Conservation (phyloP, 2,329 filamentous ascomycete species). For the Clonostachys rhizophaga region DNA sequence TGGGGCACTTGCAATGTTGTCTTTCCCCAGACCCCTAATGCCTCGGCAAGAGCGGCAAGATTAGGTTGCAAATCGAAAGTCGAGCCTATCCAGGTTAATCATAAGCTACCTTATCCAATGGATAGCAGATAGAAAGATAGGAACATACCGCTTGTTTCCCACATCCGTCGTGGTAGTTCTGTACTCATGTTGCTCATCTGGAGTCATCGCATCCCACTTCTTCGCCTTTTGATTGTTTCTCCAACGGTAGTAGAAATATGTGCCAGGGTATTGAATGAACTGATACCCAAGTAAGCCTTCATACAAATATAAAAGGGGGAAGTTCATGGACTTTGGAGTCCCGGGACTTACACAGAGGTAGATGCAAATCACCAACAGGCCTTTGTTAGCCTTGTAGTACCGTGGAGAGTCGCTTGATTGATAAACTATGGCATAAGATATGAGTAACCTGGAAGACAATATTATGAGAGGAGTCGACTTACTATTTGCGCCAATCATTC, state of each 20-base stretch:
- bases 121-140: neutral
- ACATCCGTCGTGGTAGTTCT: conserved; percentile 33
- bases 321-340: neutral
- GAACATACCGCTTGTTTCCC: conserved; percentile 4
- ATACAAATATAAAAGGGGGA: neutral
- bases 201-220: conserved; percentile 29
- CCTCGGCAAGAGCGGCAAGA: no score
- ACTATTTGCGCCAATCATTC: conserved; percentile 31
- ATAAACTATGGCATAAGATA: conserved; percentile 16
- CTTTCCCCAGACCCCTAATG: no score
- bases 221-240: conserved; percentile 27
- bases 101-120: neutral
- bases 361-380: conserved; percentile 26
- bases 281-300: conserved; percentile 2
- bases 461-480: conserved; percentile 4
- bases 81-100: conserved; percentile 1
- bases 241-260: conserved; percentile 30
- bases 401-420: conserved; percentile 24
- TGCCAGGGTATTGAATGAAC: conserved; percentile 27
- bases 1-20: no score
- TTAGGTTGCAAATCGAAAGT: conserved; percentile 5
- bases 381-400: conserved; percentile 30
- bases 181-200: conserved; percentile 34
- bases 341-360: conserved; percentile 28
- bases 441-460: neutral